Evolutionary conservation across 768 basidiomycete species (phyloP).

Genomic region (Hemileccinum impolitum): DNA sequence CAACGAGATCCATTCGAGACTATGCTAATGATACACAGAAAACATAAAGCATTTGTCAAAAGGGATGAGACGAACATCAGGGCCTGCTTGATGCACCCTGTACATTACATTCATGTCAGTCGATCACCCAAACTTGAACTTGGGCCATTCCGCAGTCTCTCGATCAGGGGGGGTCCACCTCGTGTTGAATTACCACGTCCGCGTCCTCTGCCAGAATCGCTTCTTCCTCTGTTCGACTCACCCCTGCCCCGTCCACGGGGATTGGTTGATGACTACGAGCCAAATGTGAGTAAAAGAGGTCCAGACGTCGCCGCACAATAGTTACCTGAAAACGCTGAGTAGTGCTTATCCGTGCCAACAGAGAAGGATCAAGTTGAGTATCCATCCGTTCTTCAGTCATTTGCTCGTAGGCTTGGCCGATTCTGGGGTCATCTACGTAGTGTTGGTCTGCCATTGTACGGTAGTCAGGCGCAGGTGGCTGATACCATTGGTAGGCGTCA

Average conservation of each 20-base stretch:
- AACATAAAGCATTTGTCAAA: background rate
- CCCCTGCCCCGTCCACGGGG: conserved; percentile 23
- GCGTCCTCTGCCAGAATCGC: conserved; percentile 20
- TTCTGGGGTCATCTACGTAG: conserved; percentile 3
- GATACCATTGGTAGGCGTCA: conserved; percentile 12
- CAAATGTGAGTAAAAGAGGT: background rate
- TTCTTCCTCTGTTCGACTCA: conserved; percentile 17
- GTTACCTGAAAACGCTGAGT: conserved; percentile 22
- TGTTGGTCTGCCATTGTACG: conserved; percentile 2
- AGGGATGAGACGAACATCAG: background rate
- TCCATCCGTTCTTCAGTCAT: conserved; percentile 11
- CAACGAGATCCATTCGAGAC: background rate
- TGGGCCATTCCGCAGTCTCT: conserved; percentile 13
- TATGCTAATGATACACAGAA: background rate
- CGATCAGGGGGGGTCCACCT: conserved; percentile 13
- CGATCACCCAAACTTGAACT: conserved; percentile 17
- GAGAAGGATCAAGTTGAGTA: conserved; percentile 12
- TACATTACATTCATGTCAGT: conserved; percentile 11
- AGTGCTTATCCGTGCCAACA: conserved; percentile 25
- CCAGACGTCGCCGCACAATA: background rate
- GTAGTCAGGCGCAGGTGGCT: background rate
- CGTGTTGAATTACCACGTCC: conserved; percentile 18
- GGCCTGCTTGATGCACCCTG: background rate
- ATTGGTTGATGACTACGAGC: conserved; percentile 11
- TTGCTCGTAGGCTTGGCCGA: conserved; percentile 12